A percentile compares a stretch with the other conserved stretches of the same genome.
These are phyloP conservation scores for Kurtzmaniella cleridarum DNA, from an alignment of 805 yeast species.

Conservation along the genomic window DNA sequence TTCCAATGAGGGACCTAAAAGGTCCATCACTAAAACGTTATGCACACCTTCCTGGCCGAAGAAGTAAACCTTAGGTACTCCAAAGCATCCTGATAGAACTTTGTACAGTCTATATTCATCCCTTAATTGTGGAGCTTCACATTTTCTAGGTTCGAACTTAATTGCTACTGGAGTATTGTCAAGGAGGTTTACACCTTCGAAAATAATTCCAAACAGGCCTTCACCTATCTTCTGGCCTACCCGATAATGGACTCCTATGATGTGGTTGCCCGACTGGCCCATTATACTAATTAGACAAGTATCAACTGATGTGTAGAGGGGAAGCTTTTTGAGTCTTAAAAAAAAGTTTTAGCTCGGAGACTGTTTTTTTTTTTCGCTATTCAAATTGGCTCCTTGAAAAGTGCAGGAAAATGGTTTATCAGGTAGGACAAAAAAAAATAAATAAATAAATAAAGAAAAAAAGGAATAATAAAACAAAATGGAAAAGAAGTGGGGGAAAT, in stretches of 20 bases:
- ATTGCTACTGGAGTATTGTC: slow-evolving; percentile 94
- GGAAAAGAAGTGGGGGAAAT: too few species aligned
- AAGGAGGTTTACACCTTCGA: slow-evolving; percentile 89
- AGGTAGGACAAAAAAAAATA: neutral
- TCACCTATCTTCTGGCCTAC: slow-evolving; percentile 98
- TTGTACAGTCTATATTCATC: slow-evolving; percentile 97
- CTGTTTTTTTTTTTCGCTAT: too few species aligned
- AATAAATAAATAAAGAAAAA: neutral
- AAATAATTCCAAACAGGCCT: slow-evolving; percentile 96
- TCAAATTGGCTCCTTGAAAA: too few species aligned
- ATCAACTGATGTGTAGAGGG: neutral
- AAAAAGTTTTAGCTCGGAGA: too few species aligned
- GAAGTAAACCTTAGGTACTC: slow-evolving; percentile 95
- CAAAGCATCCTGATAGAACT: slow-evolving; percentile 71
- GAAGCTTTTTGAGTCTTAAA: too few species aligned
- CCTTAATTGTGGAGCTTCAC: slow-evolving; percentile 95
- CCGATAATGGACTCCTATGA: slow-evolving; percentile 92
- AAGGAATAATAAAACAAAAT: neutral
- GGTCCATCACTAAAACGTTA: slow-evolving; percentile 88
- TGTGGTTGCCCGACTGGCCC: slow-evolving; percentile 45
- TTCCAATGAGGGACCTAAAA: slow-evolving; percentile 92
- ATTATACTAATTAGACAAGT: slow-evolving; percentile 8
- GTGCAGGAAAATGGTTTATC: too few species aligned
- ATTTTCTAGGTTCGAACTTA: slow-evolving; percentile 93
- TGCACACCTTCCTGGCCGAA: slow-evolving; percentile 98